Evolutionary conservation across 495 filamentous ascomycete species (phyloP), one percentile per base, ranked within the genome.

Genomic region (Aspergillus sparsus): DNA sequence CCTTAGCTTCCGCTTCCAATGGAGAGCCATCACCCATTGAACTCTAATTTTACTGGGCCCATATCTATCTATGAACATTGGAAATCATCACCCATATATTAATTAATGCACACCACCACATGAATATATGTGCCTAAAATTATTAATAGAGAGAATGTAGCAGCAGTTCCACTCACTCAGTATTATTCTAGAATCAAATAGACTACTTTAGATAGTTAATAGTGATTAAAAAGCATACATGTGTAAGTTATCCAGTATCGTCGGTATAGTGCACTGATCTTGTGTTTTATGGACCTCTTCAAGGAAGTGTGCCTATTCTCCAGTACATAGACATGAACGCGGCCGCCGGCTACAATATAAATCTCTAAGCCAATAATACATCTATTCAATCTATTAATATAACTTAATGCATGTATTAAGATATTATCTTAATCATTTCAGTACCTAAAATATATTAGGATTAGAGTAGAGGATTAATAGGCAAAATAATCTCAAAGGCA

Each of bases 41-140:
- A 45, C 41, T 15, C 41, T 45, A 45, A 45, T 45, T 45, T 45
- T 45, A 45, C 41, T 15, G 41, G 7, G 13, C 13, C 41, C 41
- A 45, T 45, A 45, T 8, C n/a, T n/a, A n/a, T n/a, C n/a, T 15
- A n/a, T 45, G 41, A 45, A 45, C 41, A 45, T 45, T 45, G 41
- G 41, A 7, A 45, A 45, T n/a, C 41, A 45, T 15, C n/a, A n/a
- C n/a, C n/a, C 41, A 15, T 45, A 15, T 45, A 15, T 45, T 15
- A 45, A 45, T 15, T 45, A 45, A 7, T 45, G 10, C 41, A 45
- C 41, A 45, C 41, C 41, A 45, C 41, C 41, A n/a, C 41, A n/a
- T 15, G 41, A 45, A 45, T 15, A 45, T 39, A 39, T 7, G 36
- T 39, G 36, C 36, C 36, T 6, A 39, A 39, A 39, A n/a, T n/a